Evolutionary conservation across 2,329 filamentous ascomycete genomes (phyloP), one percentile per base, ranked within the genome.

Genomic region (Leptodontidium sp.): DNA sequence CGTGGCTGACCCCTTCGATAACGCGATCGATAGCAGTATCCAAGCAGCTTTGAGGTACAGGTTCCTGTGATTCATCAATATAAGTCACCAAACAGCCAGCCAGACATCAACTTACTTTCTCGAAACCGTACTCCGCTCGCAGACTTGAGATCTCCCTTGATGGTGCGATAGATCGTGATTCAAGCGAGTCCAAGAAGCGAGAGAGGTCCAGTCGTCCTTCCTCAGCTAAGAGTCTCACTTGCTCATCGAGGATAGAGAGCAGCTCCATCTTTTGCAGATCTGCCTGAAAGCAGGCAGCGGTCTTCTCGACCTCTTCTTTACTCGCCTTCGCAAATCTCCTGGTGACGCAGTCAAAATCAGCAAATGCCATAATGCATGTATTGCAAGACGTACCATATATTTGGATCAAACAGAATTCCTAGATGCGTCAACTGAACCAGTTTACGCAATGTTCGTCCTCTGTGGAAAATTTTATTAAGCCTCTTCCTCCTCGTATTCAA

Each of bases 181-280:
- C 63, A 59, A 75, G 63, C 52, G 53, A 67, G 64, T 74, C 43
- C 49, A 72, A 45, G 43, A 45, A n/a, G 43, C 17, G 68, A 61
- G 64, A 61, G 62, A 76, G 71, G 67, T 75, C 66, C 24, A 65
- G 68, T 45, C 52, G 67, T 4, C 68, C 61, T 61, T 65, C 50
- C 53, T 72, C 68, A 43, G 35, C 67, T 38, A 72, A 69, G 21
- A 64, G 43, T 53, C 74, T 66, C 32, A 76, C 67, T 65, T 75
- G 68, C 66, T 69, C 50, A 43, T 70, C 57, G 53, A 76, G 68
- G 65, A 73, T 71, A 50, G 70, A 67, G 29, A 75, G 68, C 24
- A 76, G 64, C 63, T 73, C 58, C n/a, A 73, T 74, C 45, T 73
- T 68, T 66, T 70, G 66, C 40, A 49, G 26, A 68, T 76, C 61